A percentile compares a stretch with the other conserved stretches of the same genome.
These are phyloP conservation scores for Pseudocercospora vitis DNA, from an alignment of 2,329 filamentous ascomycete genomes.

Conservation along the genomic window DNA sequence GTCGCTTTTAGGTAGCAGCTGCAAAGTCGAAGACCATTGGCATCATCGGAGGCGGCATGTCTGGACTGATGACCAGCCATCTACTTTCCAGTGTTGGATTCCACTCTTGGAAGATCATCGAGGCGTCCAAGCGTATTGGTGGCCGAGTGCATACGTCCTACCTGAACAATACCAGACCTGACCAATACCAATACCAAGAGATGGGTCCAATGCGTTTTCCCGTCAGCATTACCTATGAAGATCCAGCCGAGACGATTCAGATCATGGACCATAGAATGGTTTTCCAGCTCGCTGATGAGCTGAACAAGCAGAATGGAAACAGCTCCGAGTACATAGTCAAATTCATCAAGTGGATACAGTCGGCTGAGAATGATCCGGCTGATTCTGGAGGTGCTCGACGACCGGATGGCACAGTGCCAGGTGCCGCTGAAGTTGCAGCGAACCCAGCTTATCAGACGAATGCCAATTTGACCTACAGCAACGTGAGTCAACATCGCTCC, in stretches of 20 bases:
- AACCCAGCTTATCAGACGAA: constrained; percentile 40
- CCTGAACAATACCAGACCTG: constrained; percentile 57
- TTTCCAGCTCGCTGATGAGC: constrained; percentile 60
- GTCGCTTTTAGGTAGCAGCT: no score
- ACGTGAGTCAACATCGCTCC: no score
- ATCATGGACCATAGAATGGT: constrained; percentile 65
- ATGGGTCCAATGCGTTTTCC: constrained; percentile 68
- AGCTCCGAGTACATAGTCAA: constrained; percentile 52
- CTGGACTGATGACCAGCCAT: constrained; percentile 60
- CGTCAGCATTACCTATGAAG: constrained; percentile 49
- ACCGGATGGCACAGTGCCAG: constrained; percentile 56
- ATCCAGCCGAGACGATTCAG: constrained; percentile 57
- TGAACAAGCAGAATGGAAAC: constrained; percentile 62
- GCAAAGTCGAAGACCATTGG: constrained; percentile 61
- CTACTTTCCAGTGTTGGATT: constrained; percentile 56
- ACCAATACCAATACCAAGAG: constrained; percentile 67
- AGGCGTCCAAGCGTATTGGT: constrained; percentile 61
- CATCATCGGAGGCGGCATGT: constrained; percentile 66
- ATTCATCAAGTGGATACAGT: constrained; percentile 64
- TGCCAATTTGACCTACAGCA: constrained; percentile 31
- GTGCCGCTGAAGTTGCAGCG: constrained; percentile 48
- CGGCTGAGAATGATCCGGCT: constrained; percentile 54
- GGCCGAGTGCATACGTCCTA: constrained; percentile 66
- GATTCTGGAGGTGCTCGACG: constrained; percentile 52
- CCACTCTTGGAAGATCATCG: constrained; percentile 61